Base-by-base conservation (phyloP, 345 rosid genomes). In the Erucastrum elatum region DNA sequence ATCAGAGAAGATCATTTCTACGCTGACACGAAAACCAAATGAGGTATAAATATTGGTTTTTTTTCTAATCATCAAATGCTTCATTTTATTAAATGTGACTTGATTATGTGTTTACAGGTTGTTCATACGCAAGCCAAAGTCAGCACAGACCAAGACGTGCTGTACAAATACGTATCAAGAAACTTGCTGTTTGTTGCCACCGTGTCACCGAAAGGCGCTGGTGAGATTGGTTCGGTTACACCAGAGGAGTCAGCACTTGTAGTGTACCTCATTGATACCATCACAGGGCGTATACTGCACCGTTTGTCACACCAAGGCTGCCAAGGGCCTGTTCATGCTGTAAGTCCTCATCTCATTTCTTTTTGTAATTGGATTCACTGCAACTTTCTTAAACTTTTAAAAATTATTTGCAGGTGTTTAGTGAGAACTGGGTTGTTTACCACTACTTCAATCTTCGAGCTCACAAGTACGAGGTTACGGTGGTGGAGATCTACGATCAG, bases 361-460 rank as follows among this genome's bases (percentile, higher is more conserved):
- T 67, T 37, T 16, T 75, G 25, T 61, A 3, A 49, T 29, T 25
- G 9, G 29, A 66, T 72, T n/a, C 71, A 39, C 21, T 63, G 72
- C 75, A 29, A 68, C 17, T 64, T 78, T 61, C 66, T 84, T 37
- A 82, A 29, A 29, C 25, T 86, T 67, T 49, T 34, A 34, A 37
- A 75, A 39, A 74, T 41, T 65, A 37, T 75, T 84, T 85, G 72
- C 87, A 96, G 99, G 96, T 96, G 51, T 84, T 93, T 39, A 96
- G 98, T 80, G 99, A 96, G 79, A 96, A 96, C 79, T 96, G 99
- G 99, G 94, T 93, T 82, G 89, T 96, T 39, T 96, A 96, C 84
- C 99, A 96, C 89, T 90, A 93, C 81, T 96, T 96, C 85, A 96
- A 93, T 83, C 94, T 96, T 56, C 87, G 97, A 85, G 97, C 96